Percentiles rank a stretch among this genome's conserved stretches.
Evolutionary conservation across 257 asterid genomes (phyloP).

Genomic region (Fraxinus cuspidata): DNA sequence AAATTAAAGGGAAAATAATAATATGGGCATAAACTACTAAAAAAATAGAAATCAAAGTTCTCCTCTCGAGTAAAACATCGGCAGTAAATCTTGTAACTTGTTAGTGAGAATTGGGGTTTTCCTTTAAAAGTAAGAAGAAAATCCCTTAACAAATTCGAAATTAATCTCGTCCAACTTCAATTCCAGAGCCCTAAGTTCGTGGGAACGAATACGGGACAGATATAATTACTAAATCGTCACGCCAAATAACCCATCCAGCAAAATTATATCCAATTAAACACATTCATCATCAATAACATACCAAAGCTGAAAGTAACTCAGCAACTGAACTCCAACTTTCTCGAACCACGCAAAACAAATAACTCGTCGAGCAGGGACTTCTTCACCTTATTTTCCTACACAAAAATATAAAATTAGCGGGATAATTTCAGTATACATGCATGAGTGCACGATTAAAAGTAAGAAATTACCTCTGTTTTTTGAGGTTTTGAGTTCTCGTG

Average conservation of each 20-base stretch:
- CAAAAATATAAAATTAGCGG: background rate
- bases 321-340: conserved; percentile 23
- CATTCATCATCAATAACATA: conserved; percentile 18
- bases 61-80: background rate
- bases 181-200: conserved; percentile 10
- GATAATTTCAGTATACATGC: background rate
- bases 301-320: conserved; percentile 27
- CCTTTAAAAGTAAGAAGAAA: background rate
- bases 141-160: background rate
- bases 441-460: background rate
- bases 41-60: background rate
- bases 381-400: conserved; percentile 5
- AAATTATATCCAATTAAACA: background rate
- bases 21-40: background rate
- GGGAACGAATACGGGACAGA: background rate
- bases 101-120: background rate
- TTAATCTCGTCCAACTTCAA: conserved; percentile 7
- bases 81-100: background rate
- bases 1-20: background rate
- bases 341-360: conserved; percentile 26
- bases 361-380: conserved; percentile 30
- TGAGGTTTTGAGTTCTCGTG: too few species aligned
- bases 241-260: conserved; percentile 7
- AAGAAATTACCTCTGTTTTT: background rate
- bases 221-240: background rate